These are phyloP conservation scores for Phytophthora litchii DNA, from an alignment of 352 stramenopile species.

Conservation along the genomic window DNA sequence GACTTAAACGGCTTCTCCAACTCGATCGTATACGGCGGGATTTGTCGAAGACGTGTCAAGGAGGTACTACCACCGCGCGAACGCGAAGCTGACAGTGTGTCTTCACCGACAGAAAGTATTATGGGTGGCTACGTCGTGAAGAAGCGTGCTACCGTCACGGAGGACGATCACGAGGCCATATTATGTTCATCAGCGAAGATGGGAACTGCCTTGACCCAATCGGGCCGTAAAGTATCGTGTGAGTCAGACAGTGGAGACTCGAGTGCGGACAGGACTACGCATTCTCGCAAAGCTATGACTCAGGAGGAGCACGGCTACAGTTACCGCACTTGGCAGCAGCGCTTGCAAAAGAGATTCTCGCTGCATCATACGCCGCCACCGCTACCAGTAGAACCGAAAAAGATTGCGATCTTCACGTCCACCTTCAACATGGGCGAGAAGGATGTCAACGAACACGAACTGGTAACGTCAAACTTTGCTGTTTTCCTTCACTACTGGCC, in stretches of 20 bases:
- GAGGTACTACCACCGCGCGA: slow-evolving; percentile 28
- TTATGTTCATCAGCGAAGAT: slow-evolving; percentile 18
- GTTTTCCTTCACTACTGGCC: background rate
- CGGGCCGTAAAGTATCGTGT: slow-evolving; percentile 27
- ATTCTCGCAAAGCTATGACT: slow-evolving; percentile 14
- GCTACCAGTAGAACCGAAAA: slow-evolving; percentile 32
- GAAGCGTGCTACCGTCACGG: slow-evolving; percentile 22
- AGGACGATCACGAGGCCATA: slow-evolving; percentile 33
- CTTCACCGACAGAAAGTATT: slow-evolving; percentile 49
- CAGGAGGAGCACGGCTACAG: slow-evolving; percentile 23
- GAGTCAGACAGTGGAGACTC: slow-evolving; percentile 36
- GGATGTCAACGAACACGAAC: slow-evolving; percentile 56
- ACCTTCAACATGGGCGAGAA: slow-evolving; percentile 91
- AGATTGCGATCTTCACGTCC: slow-evolving; percentile 73
- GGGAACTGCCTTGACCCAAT: slow-evolving; percentile 24
- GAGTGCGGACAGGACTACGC: slow-evolving; percentile 10
- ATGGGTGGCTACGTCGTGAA: slow-evolving; percentile 28
- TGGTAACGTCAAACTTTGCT: slow-evolving; percentile 33
- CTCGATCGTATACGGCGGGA: slow-evolving; percentile 71
- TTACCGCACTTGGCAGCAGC: slow-evolving; percentile 40
- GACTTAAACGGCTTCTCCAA: slow-evolving; percentile 79
- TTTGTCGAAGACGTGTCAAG: slow-evolving; percentile 44
- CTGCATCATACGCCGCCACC: slow-evolving; percentile 23
- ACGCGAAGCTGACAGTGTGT: slow-evolving; percentile 49
- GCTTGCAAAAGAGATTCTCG: slow-evolving; percentile 41